Evolutionary conservation across 2,329 filamentous ascomycete species (phyloP).

Genomic region (Stenocarpella maydis): DNA sequence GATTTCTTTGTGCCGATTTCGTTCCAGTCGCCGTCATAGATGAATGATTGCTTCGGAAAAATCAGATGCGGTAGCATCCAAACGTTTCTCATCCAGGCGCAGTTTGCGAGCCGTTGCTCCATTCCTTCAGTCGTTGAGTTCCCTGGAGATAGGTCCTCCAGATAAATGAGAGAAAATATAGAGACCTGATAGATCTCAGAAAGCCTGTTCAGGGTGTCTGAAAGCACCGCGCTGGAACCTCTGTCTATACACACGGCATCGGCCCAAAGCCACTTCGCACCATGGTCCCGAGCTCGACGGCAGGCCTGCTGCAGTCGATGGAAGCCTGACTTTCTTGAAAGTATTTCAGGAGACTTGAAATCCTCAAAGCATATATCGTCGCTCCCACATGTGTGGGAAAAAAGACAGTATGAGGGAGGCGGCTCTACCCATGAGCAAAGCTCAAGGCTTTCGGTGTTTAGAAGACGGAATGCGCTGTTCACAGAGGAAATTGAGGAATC

Average conservation of each 20-base stretch:
- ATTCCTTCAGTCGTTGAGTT: background rate
- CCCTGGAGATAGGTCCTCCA: background rate
- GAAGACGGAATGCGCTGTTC: background rate
- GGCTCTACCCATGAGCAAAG: background rate
- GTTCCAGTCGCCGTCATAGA: background rate
- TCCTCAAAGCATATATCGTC: background rate
- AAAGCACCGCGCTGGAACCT: background rate
- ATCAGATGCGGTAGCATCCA: background rate
- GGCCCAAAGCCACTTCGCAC: background rate
- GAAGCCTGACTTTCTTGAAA: background rate
- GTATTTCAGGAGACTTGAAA: background rate
- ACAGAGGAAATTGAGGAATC: too few relatives aligned
- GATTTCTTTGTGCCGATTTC: background rate
- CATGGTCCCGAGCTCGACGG: background rate
- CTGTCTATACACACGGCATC: background rate
- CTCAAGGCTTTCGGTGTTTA: background rate
- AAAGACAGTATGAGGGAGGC: background rate
- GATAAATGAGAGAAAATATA: background rate
- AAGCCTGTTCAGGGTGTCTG: background rate
- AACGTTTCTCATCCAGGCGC: background rate
- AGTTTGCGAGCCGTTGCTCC: background rate
- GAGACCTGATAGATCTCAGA: background rate
- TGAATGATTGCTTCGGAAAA: background rate
- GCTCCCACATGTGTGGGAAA: background rate
- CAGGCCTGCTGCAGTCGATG: background rate